These are phyloP conservation scores for Glarea lozoyensis DNA, from an alignment of 495 filamentous ascomycete species.

Conservation along the genomic window DNA sequence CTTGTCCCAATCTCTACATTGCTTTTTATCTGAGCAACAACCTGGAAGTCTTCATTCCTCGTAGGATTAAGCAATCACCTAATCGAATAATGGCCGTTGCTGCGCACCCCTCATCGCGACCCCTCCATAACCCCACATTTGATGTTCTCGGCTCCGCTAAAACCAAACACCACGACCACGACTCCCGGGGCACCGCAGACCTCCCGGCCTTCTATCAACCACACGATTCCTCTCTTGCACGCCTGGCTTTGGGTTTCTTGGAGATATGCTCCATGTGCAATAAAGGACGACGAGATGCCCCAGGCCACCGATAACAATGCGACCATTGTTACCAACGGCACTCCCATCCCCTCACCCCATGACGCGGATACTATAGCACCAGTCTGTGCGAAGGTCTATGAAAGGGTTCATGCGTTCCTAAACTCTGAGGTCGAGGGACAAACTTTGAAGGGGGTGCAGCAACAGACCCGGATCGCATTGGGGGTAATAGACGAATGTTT, in stretches of 20 bases:
- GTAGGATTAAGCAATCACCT: no score
- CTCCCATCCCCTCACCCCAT: background rate
- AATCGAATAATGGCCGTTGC: background rate
- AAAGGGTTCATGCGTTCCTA: conserved; percentile 62
- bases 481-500: conserved; percentile 66
- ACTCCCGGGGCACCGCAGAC: no score
- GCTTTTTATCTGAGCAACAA: no score
- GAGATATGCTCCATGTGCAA: conserved; percentile 8
- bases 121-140: conserved; percentile 1
- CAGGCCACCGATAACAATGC: conserved; percentile 11
- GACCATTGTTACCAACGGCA: conserved; percentile 7
- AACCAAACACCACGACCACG: background rate
- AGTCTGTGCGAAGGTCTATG: conserved; percentile 53
- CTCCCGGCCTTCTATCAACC: no score
- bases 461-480: conserved; percentile 61
- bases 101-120: background rate
- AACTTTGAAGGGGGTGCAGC: conserved; percentile 57
- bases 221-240: no score
- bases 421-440: conserved; percentile 43
- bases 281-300: conserved; percentile 15
- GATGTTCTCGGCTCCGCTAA: background rate
- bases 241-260: background rate
- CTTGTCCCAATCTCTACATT: no score
- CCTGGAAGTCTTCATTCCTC: no score
- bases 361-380: conserved; percentile 5